Evolutionary conservation across 805 yeast species (phyloP), one percentile per base, ranked within the genome.

Genomic region (Debaryomyces prosopidis): DNA sequence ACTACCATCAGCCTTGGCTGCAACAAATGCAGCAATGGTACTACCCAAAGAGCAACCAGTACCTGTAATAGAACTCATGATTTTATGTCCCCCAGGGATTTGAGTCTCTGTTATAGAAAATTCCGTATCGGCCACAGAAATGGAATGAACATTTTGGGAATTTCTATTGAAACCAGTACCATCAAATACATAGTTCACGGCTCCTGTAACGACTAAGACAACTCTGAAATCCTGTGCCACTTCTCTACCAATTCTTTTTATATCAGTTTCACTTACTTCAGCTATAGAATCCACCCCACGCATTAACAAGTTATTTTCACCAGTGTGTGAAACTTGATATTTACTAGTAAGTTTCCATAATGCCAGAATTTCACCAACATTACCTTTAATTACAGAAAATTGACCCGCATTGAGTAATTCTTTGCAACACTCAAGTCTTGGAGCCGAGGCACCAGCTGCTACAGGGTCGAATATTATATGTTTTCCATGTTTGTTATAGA

Each of bases 381-480:
- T 90, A 1, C 96, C 97, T 62, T 91, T 89, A 51, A 90, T 82
- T 20, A 86, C 89, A 26, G 80, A 69, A 49, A 73, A 76, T 55
- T 75, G 77, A 1, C 89, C 89, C 10, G 72, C 61, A 31, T 82
- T 71, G 27, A 90, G 61, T 8, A 89, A 54, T 0, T 60, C 58
- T 20, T 69, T 60, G 42, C 82, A 77, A 14, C 81, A 69, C 3
- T 63, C 55, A 33, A 69, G 67, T 47, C 97, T 73, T 4, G 79
- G 75, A 3, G 57, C 45, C 0, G 96, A 76, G 0, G 97, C 96
- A 20, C 96, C 96, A 33, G 85, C 89, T 0, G 90, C 97, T n/a
- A 90, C 96, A 0, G 97, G 97, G 62, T 90, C 97, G 53, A 86
- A 84, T 0, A 90, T 80, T 27, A 90, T 76, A 3, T 88, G 91